Conservation (phyloP, 139 green algal species). For the Chlamydomonas applanata region DNA sequence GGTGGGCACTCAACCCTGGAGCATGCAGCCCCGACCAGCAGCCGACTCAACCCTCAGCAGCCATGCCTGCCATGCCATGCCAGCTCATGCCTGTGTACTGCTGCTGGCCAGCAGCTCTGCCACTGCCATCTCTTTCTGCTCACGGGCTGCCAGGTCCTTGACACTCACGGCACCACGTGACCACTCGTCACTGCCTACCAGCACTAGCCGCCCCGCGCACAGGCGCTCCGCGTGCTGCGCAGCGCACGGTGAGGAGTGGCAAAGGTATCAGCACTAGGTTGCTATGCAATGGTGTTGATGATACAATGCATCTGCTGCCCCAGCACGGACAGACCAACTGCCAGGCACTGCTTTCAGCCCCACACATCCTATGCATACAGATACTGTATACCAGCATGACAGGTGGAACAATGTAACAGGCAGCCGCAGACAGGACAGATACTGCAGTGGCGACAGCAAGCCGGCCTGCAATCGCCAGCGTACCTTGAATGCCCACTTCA, state of each 20-base stretch:
- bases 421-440: background rate
- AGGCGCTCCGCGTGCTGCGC: constrained; percentile 62
- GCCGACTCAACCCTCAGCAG: too few species aligned
- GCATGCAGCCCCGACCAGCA: too few species aligned
- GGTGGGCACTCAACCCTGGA: too few species aligned
- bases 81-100: too few species aligned
- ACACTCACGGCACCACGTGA: constrained; percentile 72
- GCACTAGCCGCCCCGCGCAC: constrained; percentile 65
- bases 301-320: background rate
- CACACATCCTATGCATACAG: background rate
- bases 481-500: constrained; percentile 91
- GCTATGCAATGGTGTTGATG: background rate
- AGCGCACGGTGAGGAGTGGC: background rate
- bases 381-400: background rate
- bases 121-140: constrained; percentile 78
- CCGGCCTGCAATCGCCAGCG: background rate
- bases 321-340: background rate
- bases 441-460: background rate
- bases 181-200: constrained; percentile 85
- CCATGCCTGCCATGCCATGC: too few species aligned
- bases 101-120: constrained; percentile 48
- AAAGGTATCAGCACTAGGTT: background rate
- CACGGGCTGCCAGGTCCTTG: constrained; percentile 72
- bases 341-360: background rate
- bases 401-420: background rate